Conservation (phyloP, 768 basidiomycete species). For the Mycena vulgaris region DNA sequence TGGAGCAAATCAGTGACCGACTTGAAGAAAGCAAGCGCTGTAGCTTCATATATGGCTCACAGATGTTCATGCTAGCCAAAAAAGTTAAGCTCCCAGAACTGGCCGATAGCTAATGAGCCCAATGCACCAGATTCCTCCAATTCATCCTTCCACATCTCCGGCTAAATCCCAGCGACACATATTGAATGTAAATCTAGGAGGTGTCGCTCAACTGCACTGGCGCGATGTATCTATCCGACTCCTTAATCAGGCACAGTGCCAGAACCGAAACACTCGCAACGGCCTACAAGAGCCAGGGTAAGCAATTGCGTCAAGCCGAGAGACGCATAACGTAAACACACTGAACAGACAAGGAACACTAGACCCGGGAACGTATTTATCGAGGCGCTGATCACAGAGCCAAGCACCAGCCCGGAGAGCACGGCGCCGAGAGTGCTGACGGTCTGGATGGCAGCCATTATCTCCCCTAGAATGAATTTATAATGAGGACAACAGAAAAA, state of each 20-base stretch:
- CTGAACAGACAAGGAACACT: constrained; percentile 18
- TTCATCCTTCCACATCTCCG: too few species aligned
- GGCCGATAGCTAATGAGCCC: too few species aligned
- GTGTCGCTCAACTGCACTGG: neutral
- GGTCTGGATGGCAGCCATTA: constrained; percentile 13
- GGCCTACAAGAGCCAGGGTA: neutral
- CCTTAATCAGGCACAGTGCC: constrained; percentile 13
- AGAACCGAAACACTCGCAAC: constrained; percentile 12
- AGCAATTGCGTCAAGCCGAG: neutral
- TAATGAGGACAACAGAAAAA: neutral
- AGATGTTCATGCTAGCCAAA: too few species aligned
- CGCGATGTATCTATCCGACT: constrained; percentile 17
- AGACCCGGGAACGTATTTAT: constrained; percentile 15
- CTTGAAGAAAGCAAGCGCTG: too few species aligned
- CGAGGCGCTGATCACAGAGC: constrained; percentile 4
- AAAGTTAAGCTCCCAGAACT: too few species aligned
- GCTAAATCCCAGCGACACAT: too few species aligned
- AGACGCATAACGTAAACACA: neutral
- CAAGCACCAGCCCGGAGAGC: constrained; percentile 13
- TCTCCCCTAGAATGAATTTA: constrained; percentile 1
- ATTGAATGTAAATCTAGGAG: neutral
- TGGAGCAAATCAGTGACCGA: too few species aligned
- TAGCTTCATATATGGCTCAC: too few species aligned
- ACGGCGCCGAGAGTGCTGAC: constrained; percentile 1
- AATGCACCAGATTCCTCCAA: too few species aligned